Conservation (phyloP, 495 filamentous ascomycete genomes). For the Tuber brumale region DNA sequence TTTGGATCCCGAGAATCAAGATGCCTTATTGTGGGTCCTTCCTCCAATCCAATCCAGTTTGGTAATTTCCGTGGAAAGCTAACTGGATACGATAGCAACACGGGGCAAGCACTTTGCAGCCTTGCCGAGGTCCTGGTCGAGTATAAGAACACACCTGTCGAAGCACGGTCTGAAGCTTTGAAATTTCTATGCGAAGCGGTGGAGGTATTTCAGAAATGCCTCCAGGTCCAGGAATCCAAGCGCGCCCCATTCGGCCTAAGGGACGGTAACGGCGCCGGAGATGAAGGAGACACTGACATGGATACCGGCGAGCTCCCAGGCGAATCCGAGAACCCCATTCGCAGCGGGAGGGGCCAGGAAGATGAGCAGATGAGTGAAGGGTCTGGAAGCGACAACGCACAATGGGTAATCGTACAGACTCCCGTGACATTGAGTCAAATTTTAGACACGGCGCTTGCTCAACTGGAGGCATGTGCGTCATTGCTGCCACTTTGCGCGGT, state of each 20-base stretch:
- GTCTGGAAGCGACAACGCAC: slow-evolving; percentile 13
- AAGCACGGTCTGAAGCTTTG: slow-evolving; percentile 19
- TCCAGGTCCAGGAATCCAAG: slow-evolving; percentile 22
- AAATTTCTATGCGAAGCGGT: slow-evolving; percentile 25
- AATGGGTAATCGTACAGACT: slow-evolving; percentile 25
- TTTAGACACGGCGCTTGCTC: slow-evolving; percentile 26
- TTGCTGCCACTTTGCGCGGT: slow-evolving; percentile 17
- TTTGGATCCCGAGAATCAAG: slow-evolving; percentile 26
- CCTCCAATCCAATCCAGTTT: neutral
- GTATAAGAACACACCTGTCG: slow-evolving; percentile 20
- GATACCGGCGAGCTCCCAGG: neutral
- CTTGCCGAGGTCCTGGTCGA: slow-evolving; percentile 29
- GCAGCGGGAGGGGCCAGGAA: slow-evolving; percentile 2
- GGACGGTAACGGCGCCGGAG: neutral
- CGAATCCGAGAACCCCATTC: neutral
- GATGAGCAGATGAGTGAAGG: slow-evolving; percentile 22
- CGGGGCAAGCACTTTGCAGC: slow-evolving; percentile 32
- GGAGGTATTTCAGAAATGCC: slow-evolving; percentile 28
- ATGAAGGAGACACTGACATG: slow-evolving; percentile 4
- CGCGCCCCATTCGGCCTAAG: neutral
- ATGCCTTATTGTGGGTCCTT: slow-evolving; percentile 34
- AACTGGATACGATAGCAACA: slow-evolving; percentile 31
- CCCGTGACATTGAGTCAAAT: slow-evolving; percentile 26
- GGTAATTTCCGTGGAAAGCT: slow-evolving; percentile 5
- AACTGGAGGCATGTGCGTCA: slow-evolving; percentile 17